Evolutionary conservation across 2,329 filamentous ascomycete species (phyloP), one percentile per base, ranked within the genome.

Genomic region (Penicillium corylophilum): DNA sequence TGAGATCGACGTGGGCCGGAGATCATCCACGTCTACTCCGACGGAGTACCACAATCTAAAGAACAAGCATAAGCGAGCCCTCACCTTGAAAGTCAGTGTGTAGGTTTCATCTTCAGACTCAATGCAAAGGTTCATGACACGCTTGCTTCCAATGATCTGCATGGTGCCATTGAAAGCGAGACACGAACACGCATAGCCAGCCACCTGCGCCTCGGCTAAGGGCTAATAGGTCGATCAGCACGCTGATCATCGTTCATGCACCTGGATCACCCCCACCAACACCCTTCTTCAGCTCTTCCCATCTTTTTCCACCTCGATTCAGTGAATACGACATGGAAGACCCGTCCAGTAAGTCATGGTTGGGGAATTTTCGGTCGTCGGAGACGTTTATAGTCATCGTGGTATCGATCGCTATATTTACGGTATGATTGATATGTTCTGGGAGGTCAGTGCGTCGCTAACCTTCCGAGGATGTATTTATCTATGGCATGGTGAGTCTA

Each of bases 351-450:
- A 33, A 41, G 18, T 61, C 63, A 8, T 65, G 62, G 60, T 60
- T 60, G 38, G 52, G 65, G n/a, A 59, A 62, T 7, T 56, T 67
- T 43, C 67, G 73, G 26, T 75, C 74, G 3, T 73, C 72, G 1
- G 71, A 69, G 41, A 52, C 44, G 2, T 76, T 76, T 57, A 67
- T 75, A 41, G 60, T 73, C 6, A 59, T 63, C 20, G 69, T 72
- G 6, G 65, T 75, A 8, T 64, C 65, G 12, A 69, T 74, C 60
- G 72, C 72, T 15, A 66, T 75, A 44, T 76, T 75, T 51, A 75
- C 72, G 28, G 72, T 74, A 57, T 54, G 67, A 8, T 15, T 8
- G 16, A 20, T 18, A n/a, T 12, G n/a, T 3, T 23, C 7, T 10
- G 9, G 2, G 1, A 1, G 18, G 1, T 23, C 15, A 26, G 6